A percentile compares a stretch with the other conserved stretches of the same genome.
phyloP scores from a whole-genome alignment of 177 flowering plant genomes.

The Telopea speciosissima region DNA sequence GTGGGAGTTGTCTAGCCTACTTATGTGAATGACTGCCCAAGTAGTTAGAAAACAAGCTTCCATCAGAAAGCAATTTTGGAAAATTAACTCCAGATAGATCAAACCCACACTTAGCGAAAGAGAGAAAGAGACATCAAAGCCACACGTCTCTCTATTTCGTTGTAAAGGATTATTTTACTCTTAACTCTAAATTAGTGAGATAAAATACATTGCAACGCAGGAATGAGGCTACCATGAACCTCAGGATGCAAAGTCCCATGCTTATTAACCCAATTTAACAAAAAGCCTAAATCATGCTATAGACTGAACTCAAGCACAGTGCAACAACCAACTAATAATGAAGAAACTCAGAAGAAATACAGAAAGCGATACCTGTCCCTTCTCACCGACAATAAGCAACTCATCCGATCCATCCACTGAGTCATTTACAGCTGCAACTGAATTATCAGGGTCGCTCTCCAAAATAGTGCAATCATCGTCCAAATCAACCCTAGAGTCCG shows the following conservation, averaged over 20 bases:
- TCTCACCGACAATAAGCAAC: slow-evolving; percentile 53
- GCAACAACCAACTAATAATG: background rate
- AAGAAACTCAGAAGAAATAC: slow-evolving; percentile 1
- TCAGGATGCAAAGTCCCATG: background rate
- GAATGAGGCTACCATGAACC: background rate
- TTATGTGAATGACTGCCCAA: too few species aligned
- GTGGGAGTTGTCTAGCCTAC: too few species aligned
- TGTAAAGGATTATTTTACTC: too few species aligned
- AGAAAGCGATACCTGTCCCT: slow-evolving; percentile 48
- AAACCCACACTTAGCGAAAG: too few species aligned
- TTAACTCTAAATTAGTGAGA: too few species aligned
- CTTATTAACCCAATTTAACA: background rate
- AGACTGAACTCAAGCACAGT: background rate
- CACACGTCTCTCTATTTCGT: too few species aligned
- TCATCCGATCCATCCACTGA: slow-evolving; percentile 41
- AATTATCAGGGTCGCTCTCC: slow-evolving; percentile 77
- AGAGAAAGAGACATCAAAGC: too few species aligned
- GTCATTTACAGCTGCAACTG: slow-evolving; percentile 24
- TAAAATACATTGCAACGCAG: background rate
- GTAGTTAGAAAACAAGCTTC: too few species aligned
- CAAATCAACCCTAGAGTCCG: slow-evolving; percentile 17
- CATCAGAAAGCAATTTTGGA: too few species aligned
- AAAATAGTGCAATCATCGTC: slow-evolving; percentile 78
- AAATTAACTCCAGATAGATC: too few species aligned
- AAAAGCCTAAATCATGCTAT: background rate